Conservation (phyloP, 2,329 filamentous ascomycete genomes). For the Pezicula neosporulosa region DNA sequence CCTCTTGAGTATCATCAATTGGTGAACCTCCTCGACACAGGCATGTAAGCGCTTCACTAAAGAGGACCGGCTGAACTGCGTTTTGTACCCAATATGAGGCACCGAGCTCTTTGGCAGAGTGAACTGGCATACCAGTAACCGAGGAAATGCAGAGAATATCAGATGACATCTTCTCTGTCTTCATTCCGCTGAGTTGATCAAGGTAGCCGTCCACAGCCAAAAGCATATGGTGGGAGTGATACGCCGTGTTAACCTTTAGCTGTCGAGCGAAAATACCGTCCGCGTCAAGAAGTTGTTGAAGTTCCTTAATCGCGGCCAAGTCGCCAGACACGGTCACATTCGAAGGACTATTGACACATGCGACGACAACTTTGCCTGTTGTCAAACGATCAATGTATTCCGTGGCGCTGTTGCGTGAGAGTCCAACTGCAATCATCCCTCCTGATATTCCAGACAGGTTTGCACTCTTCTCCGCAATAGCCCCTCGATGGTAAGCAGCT, state of each 20-base stretch:
- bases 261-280: conserved; percentile 29
- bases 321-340: conserved; percentile 24
- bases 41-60: conserved; percentile 16
- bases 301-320: conserved; percentile 9
- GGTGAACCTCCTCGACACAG: conserved; percentile 6
- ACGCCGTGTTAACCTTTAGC: conserved; percentile 35
- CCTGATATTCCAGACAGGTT: no score
- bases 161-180: background rate
- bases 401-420: conserved; percentile 16
- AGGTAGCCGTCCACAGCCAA: conserved; percentile 23
- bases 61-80: conserved; percentile 40
- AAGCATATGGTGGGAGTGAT: conserved; percentile 35
- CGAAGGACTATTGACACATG: conserved; percentile 27
- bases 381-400: conserved; percentile 20
- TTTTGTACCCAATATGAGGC: conserved; percentile 43
- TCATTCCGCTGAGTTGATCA: background rate
- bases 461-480: conserved; percentile 5
- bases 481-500: no score
- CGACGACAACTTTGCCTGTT: conserved; percentile 25
- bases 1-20: background rate
- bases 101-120: conserved; percentile 17
- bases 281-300: conserved; percentile 10
- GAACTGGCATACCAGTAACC: conserved; percentile 28
- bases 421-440: no score
- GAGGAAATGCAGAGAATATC: conserved; percentile 31